Base-by-base conservation (phyloP, 2,329 filamentous ascomycete genomes). In the Esteya vermicola region DNA sequence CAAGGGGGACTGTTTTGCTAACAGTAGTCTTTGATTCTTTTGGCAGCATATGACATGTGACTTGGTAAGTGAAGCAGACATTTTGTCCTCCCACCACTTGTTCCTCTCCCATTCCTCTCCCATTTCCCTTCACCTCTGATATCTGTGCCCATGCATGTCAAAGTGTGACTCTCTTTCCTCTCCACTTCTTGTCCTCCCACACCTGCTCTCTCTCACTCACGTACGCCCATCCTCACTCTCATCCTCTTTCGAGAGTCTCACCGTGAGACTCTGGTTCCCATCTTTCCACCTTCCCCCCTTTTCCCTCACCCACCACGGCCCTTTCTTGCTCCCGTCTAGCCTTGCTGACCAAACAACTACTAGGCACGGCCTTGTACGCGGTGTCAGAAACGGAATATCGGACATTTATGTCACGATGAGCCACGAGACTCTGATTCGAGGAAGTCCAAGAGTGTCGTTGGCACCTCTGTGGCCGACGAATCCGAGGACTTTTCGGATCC, bases 321-420 rank as follows among this genome's bases (percentile, higher is more conserved):
- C 19, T 19, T n/a, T 7, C 26, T 21, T 18, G 16, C 9, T 13
- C 12, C n/a, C 9, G 18, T 19, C 9, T 18, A 9, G 5, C 6
- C 10, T 16, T 39, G 16, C 40, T 42, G 19, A 43, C 39, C 23
- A 12, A 22, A 14, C 50, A 16, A 52, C 21, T 33, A 4, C 55
- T 60, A 93, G 85, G 85, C 93, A 67, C 81, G 91, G 58, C 91
- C 91, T 54, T 98, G 91, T 72, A 89, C 85, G 54, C 77, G 91
- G 64, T 98, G 91, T 68, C 85, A 96, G 63, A 98, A 96, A 66
- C 81, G 91, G 56, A 94, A 94, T 64, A 98, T 98, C 60, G 91
- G 89, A 53, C 91, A 98, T 62, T 72, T 98, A 50, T 98, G 91
- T 62, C 91, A 95, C 65, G 91, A 98, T 62, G 91, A 96, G 63